Evolutionary conservation across 495 filamentous ascomycete species (phyloP).

Genomic region (Durotheca rogersii): DNA sequence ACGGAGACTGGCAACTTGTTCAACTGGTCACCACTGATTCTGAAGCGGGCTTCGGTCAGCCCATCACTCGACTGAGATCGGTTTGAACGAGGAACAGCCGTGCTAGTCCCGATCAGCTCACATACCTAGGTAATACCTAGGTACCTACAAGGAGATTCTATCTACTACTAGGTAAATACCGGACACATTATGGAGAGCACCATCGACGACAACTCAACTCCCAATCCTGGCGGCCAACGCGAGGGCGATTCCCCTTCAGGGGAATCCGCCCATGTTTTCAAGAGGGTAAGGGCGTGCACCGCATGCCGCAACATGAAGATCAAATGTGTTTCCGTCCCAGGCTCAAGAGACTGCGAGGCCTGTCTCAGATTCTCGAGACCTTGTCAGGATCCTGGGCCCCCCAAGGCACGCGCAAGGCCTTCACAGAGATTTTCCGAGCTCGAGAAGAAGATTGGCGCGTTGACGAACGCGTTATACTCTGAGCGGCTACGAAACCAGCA

Average conservation of each 20-base stretch:
- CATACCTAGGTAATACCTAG: too few species aligned
- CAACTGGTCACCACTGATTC: too few species aligned
- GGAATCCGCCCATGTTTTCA: conserved; percentile 6
- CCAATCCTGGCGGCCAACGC: background rate
- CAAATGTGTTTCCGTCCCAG: conserved; percentile 24
- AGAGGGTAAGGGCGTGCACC: conserved; percentile 19
- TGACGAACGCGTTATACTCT: conserved; percentile 19
- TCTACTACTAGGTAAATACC: too few species aligned
- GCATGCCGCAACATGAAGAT: conserved; percentile 30
- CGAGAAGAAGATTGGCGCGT: conserved; percentile 24
- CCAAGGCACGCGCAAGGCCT: conserved; percentile 24
- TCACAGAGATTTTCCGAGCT: conserved; percentile 26
- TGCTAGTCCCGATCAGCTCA: too few species aligned
- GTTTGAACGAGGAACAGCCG: too few species aligned
- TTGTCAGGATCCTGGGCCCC: conserved; percentile 26
- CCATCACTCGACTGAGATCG: too few species aligned
- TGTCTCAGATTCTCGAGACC: conserved; percentile 22
- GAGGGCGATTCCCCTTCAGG: conserved; percentile 10
- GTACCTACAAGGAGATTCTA: too few species aligned
- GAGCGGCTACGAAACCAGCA: conserved; percentile 20
- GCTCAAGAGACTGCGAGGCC: conserved; percentile 18
- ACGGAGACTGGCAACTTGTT: too few species aligned
- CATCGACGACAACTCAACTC: background rate
- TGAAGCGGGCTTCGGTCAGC: too few species aligned
- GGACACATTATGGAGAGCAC: background rate